Evolutionary conservation across 2,329 filamentous ascomycete genomes (phyloP).

Genomic region (Akanthomyces dipterigenus): DNA sequence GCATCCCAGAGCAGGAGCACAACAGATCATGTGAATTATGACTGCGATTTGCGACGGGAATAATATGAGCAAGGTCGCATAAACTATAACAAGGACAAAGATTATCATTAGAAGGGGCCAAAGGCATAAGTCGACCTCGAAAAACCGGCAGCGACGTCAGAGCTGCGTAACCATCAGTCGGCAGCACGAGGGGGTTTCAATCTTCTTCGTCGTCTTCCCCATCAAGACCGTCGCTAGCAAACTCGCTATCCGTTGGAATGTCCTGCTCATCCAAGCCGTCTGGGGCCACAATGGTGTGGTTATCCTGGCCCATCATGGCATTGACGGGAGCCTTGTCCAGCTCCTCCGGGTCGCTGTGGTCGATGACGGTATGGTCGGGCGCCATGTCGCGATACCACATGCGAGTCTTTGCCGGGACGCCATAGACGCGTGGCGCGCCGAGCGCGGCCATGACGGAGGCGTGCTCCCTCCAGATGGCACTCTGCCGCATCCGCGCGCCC

Average conservation of each 20-base stretch:
- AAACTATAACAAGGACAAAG: too few relatives aligned
- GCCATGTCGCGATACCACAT: background rate
- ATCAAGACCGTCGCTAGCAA: background rate
- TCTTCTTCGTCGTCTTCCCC: background rate
- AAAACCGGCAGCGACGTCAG: too few relatives aligned
- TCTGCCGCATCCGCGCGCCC: background rate
- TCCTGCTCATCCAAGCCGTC: background rate
- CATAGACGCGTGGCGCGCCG: background rate
- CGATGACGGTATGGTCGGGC: background rate
- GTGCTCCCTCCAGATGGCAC: background rate
- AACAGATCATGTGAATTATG: too few relatives aligned
- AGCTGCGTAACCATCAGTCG: too few relatives aligned
- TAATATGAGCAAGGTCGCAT: too few relatives aligned
- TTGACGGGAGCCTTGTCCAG: background rate
- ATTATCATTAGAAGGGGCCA: too few relatives aligned
- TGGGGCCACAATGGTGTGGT: background rate
- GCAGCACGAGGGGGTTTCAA: background rate
- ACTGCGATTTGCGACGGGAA: too few relatives aligned
- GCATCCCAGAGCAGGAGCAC: too few relatives aligned
- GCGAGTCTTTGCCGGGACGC: background rate
- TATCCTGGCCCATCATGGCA: background rate
- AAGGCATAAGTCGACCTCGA: too few relatives aligned
- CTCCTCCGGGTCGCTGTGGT: background rate
- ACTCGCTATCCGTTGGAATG: background rate
- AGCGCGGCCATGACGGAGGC: background rate